Percentiles rank a stretch among this genome's conserved stretches.
Conservation (phyloP, 345 rosid genomes). For the Pistacia atlantica region DNA sequence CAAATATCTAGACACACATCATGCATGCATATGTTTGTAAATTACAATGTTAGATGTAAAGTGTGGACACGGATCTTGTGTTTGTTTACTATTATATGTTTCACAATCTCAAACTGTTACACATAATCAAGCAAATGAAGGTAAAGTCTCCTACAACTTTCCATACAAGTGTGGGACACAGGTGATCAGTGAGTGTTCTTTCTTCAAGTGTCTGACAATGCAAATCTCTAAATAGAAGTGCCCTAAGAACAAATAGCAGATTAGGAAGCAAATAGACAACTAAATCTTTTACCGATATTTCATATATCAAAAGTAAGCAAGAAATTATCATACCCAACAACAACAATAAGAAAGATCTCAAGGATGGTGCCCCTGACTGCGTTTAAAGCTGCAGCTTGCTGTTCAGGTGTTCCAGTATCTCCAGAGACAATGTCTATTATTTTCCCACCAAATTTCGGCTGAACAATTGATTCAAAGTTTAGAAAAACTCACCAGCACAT, state of each 20-base stretch:
- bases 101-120: neutral
- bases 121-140: neutral
- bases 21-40: neutral
- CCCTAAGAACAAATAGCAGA: neutral
- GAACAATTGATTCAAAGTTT: slow-evolving; percentile 20
- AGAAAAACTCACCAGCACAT: neutral
- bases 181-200: neutral
- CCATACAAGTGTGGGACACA: neutral
- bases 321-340: slow-evolving; percentile 47
- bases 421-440: slow-evolving; percentile 66
- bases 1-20: neutral
- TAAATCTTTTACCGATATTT: neutral
- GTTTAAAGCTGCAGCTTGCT: slow-evolving; percentile 44
- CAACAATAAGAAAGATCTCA: slow-evolving; percentile 50
- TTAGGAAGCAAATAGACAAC: neutral
- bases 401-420: slow-evolving; percentile 47
- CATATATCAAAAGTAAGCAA: neutral
- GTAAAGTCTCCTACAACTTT: neutral
- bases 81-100: neutral
- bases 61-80: neutral
- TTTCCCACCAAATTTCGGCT: slow-evolving; percentile 72
- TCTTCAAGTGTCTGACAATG: neutral
- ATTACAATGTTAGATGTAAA: neutral
- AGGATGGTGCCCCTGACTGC: slow-evolving; percentile 52
- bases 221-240: neutral